These are phyloP conservation scores for Candida fluviatilis DNA, from an alignment of 805 yeast genomes.

Conservation along the genomic window DNA sequence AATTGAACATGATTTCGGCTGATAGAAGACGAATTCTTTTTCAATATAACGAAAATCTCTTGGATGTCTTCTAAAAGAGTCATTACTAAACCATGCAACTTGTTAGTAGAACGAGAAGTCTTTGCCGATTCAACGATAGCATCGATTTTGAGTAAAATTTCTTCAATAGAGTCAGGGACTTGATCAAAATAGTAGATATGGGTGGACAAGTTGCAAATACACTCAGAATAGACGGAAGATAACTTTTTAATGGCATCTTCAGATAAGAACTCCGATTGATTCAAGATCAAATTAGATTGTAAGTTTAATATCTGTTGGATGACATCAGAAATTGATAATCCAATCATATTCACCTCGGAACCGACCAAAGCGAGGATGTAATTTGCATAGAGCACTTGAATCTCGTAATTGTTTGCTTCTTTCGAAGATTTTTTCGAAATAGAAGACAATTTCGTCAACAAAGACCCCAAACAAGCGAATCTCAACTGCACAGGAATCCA, in stretches of 20 bases:
- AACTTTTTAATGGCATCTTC: slow-evolving; percentile 24
- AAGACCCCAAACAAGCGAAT: slow-evolving; percentile 55
- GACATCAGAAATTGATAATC: slow-evolving; percentile 79
- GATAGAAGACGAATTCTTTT: slow-evolving; percentile 30
- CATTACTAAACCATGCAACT: slow-evolving; percentile 16
- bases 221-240: slow-evolving; percentile 44
- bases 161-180: slow-evolving; percentile 73
- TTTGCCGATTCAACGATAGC: slow-evolving; percentile 17
- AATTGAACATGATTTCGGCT: slow-evolving; percentile 40
- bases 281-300: slow-evolving; percentile 36
- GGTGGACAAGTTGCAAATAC: slow-evolving; percentile 66
- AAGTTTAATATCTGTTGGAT: slow-evolving; percentile 53
- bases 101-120: slow-evolving; percentile 8
- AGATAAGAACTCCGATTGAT: slow-evolving; percentile 16
- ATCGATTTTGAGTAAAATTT: slow-evolving; percentile 48
- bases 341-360: slow-evolving; percentile 79
- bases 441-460: slow-evolving; percentile 23
- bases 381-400: slow-evolving; percentile 39
- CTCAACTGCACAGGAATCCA: slow-evolving; percentile 82
- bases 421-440: slow-evolving; percentile 16
- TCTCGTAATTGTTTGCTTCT: slow-evolving; percentile 10
- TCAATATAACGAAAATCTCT: slow-evolving; percentile 27
- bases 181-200: slow-evolving; percentile 88
- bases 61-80: slow-evolving; percentile 30
- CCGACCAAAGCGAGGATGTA: slow-evolving; percentile 58